Evolutionary conservation across 176 grass and related monocot genomes (phyloP), one percentile per base, ranked within the genome.

Genomic region (Calamus simplicifolius): DNA sequence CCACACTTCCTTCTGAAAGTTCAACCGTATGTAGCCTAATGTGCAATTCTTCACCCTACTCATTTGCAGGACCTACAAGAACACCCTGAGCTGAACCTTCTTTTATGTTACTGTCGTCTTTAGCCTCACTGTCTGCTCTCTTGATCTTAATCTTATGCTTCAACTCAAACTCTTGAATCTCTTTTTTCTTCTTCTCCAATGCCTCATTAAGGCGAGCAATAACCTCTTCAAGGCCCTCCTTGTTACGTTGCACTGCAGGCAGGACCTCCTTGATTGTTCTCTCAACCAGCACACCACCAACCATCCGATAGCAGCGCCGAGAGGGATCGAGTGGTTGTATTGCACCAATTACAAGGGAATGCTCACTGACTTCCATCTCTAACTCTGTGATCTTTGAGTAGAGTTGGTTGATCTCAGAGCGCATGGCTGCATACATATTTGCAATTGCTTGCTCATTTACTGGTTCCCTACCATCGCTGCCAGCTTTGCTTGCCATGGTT

Each of bases 61-160:
- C 31, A 29, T 18, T 68, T 10, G 87, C 93, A 54, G 87, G 87
- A 1, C 93, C 87, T 21, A 98, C 87, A 59, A 98, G 93, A 51
- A 98, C 87, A 19, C 93, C 87, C 49, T 98, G 87, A 0, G 84
- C 79, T n/a, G 84, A 71, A 5, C 81, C 87, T 73, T 79, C 87
- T 63, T 85, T 88, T 73, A 29, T 80, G 48, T 56, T 59, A 12
- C 59, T 59, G 66, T 81, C 83, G 3, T 86, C 80, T 14, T 66
- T 64, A 0, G 75, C 10, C 0, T 77, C 54, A 5, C 5, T 79
- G 35, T 85, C 91, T 0, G 63, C 78, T 52, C 78, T 85, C 58
- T 35, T 81, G 55, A 89, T 92, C 52, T 84, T 85, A 64, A 98
- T 98, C 81, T 98, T 89, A 69, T 89, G 92, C 79, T 83, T 98